phyloP scores from a whole-genome alignment of 176 grass and related monocot genomes.

The Oryza officinalis region DNA sequence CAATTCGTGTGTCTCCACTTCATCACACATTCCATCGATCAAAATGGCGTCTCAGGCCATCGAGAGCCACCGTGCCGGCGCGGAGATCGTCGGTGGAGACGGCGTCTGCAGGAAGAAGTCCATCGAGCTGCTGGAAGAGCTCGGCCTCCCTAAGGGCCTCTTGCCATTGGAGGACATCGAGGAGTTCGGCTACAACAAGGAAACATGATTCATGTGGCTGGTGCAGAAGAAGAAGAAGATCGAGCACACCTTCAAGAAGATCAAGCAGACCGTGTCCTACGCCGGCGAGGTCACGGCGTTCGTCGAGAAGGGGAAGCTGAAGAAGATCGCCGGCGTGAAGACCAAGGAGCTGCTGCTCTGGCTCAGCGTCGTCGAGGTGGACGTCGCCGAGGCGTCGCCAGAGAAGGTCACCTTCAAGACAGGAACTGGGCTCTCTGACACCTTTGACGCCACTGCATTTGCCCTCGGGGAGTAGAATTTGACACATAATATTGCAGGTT shows the following conservation, averaged over 20 bases:
- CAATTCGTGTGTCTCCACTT: too few relatives aligned
- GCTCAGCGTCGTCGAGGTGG: too few relatives aligned
- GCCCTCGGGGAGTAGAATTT: background rate
- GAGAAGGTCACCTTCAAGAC: slow-evolving; percentile 36
- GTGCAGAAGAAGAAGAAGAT: slow-evolving; percentile 43
- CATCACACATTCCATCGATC: too few relatives aligned
- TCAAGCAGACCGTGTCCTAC: too few relatives aligned
- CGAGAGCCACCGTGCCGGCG: background rate
- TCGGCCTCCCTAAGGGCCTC: slow-evolving; percentile 40
- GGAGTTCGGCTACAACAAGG: slow-evolving; percentile 33
- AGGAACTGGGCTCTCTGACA: background rate
- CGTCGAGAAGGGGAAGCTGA: too few relatives aligned
- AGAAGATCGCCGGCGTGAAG: too few relatives aligned
- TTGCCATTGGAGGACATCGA: slow-evolving; percentile 34
- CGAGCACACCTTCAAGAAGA: too few relatives aligned
- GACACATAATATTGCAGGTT: too few relatives aligned
- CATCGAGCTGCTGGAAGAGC: slow-evolving; percentile 14
- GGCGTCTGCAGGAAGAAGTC: slow-evolving; percentile 21
- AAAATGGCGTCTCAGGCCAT: background rate
- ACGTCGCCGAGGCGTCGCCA: background rate
- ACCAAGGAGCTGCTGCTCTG: too few relatives aligned
- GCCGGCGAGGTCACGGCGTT: too few relatives aligned
- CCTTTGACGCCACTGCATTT: background rate
- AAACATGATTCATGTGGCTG: slow-evolving; percentile 18
- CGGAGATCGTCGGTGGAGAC: background rate